phyloP scores from a whole-genome alignment of 1,284 basidiomycete genomes.

The Trichosporon asahii region DNA sequence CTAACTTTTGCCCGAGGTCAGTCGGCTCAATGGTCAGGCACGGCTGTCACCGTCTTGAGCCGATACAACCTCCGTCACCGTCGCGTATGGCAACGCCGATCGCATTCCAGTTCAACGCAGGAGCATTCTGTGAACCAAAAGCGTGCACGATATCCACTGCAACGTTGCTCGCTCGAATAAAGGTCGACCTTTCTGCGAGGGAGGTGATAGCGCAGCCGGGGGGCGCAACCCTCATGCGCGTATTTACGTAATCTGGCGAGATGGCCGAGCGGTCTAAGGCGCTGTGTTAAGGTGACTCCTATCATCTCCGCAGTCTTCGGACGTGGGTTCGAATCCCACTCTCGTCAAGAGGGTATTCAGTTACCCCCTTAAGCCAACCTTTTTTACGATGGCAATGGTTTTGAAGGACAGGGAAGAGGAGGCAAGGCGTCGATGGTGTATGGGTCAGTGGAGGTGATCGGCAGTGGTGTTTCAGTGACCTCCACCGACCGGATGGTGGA shows the following conservation, averaged over 20 bases:
- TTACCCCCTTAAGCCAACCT: slow-evolving; percentile 9
- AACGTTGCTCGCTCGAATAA: background rate
- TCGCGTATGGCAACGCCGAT: background rate
- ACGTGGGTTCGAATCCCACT: slow-evolving; percentile 50
- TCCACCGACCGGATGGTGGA: background rate
- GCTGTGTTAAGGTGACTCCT: slow-evolving; percentile 21
- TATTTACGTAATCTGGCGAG: slow-evolving; percentile 14
- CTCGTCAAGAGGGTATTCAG: slow-evolving; percentile 16
- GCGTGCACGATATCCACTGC: no score
- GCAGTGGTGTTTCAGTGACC: background rate
- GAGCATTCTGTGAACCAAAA: no score
- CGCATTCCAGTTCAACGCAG: background rate
- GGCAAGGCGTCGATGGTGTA: background rate
- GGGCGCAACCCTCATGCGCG: background rate
- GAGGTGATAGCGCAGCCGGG: background rate
- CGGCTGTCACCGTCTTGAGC: background rate
- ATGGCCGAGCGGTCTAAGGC: slow-evolving; percentile 24
- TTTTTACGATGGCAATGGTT: background rate
- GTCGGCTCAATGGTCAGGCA: slow-evolving; percentile 2
- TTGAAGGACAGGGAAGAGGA: background rate
- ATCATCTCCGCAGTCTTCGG: slow-evolving; percentile 35
- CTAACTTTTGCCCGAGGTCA: slow-evolving; percentile 3
- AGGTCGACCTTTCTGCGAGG: background rate
- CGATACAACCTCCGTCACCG: background rate
- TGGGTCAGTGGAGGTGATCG: background rate